Base-by-base conservation (phyloP, 495 filamentous ascomycete genomes). In the Aspergillus indologenus region DNA sequence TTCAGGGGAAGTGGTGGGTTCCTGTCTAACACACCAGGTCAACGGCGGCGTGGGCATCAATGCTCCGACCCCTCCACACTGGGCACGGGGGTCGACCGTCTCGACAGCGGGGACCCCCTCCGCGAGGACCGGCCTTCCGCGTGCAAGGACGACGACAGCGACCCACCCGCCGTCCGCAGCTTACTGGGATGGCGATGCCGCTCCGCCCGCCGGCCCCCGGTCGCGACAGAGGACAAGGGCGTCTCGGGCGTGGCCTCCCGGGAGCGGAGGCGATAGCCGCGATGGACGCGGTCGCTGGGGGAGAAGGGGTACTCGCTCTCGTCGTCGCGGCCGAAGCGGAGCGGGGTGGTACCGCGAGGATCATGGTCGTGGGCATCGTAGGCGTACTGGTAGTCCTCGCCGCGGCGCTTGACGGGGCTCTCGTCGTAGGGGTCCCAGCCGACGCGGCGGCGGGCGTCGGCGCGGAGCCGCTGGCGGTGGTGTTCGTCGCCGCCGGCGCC, bases 391-490 rank as follows among this genome's bases (percentile, higher is more conserved):
- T 86, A 85, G 26, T 87, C 83, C 61, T 87, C 85, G 17, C 84
- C 82, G 21, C 83, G 73, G 34, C 78, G 74, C 65, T 89, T 89
- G 50, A 88, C 73, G 1, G 86, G 86, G 53, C 84, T 87, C 62
- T 89, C 86, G 55, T 88, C 84, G 68, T 89, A 94, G 0, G 90
- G 90, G 70, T 94, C 93, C 79, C 96, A 98, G 1, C 93, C 93
- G n/a, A 98, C 88, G 34, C 85, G 80, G 58, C 81, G 74, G 45
- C 87, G 79, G 22, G 93, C 89, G 62, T 92, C 87, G 11, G 81
- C 78, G 49, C 91, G 79, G n/a, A 90, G 76, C 9, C 80, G 80
- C 60, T 84, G 85, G 26, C 90, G 88, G 17, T 84, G 83, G 52
- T 92, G 85, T 9, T 85, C 83, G 58, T 89, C 83, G 29, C 85